Conservation (phyloP, 352 stramenopile species). For the Aphanomyces invadans region DNA sequence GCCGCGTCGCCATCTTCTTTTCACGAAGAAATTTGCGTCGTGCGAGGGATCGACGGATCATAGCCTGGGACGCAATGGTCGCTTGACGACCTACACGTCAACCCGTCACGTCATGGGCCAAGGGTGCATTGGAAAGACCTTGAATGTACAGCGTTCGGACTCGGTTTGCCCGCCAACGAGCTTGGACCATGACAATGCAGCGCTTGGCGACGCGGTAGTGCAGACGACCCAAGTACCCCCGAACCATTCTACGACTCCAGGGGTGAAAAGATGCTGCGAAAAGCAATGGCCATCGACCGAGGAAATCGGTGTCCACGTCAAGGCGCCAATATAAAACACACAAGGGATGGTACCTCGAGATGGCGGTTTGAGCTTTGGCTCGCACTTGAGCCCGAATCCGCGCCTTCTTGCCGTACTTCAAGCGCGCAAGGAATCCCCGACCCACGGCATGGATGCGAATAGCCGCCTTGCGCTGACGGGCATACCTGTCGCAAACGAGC, state of each 20-base stretch:
- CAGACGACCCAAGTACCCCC: conserved; percentile 57
- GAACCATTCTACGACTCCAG: conserved; percentile 34
- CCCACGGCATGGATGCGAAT: conserved; percentile 69
- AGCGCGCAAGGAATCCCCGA: conserved; percentile 63
- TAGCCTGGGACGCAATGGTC: conserved; percentile 82
- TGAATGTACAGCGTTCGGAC: conserved; percentile 83
- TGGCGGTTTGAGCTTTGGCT: conserved; percentile 73
- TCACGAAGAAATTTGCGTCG: conserved; percentile 71
- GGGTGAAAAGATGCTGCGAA: too few relatives aligned
- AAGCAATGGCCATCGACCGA: too few relatives aligned
- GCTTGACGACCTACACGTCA: conserved; percentile 38
- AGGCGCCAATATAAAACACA: too few relatives aligned
- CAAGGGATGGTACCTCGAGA: conserved; percentile 47
- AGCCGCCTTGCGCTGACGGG: conserved; percentile 58
- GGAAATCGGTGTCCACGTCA: too few relatives aligned
- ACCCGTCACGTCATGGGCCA: background rate
- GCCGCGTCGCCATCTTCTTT: conserved; percentile 83
- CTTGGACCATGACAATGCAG: conserved; percentile 83
- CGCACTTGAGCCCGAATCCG: conserved; percentile 57
- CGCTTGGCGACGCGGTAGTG: conserved; percentile 43
- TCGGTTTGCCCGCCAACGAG: conserved; percentile 73
- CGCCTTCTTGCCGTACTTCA: conserved; percentile 85
- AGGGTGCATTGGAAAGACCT: conserved; percentile 25
- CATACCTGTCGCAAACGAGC: too few relatives aligned
- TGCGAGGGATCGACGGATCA: conserved; percentile 75